Conservation (phyloP, 495 filamentous ascomycete species). For the Podospora appendiculata region DNA sequence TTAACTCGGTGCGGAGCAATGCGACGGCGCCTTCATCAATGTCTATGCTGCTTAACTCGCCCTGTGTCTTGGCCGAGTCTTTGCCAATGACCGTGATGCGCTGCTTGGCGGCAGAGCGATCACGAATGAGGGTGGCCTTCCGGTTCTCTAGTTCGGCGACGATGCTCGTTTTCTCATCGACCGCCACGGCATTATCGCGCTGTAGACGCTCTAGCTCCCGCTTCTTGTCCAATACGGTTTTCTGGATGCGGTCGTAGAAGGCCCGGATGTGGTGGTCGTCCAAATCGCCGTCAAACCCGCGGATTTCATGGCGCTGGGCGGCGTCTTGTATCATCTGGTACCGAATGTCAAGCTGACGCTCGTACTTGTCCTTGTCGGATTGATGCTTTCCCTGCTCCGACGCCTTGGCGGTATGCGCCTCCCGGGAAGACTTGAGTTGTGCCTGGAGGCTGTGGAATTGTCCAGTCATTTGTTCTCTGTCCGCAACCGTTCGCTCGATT, state of each 20-base stretch:
- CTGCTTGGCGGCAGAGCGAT: slow-evolving; percentile 59
- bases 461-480: slow-evolving; percentile 53
- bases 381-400: slow-evolving; percentile 77
- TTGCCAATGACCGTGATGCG: slow-evolving; percentile 63
- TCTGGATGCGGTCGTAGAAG: slow-evolving; percentile 73
- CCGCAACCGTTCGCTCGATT: slow-evolving; percentile 53
- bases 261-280: slow-evolving; percentile 63
- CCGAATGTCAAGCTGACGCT: slow-evolving; percentile 64
- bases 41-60: slow-evolving; percentile 58
- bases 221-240: slow-evolving; percentile 68
- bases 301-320: slow-evolving; percentile 70
- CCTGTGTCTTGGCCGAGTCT: slow-evolving; percentile 53
- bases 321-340: slow-evolving; percentile 68
- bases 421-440: slow-evolving; percentile 51
- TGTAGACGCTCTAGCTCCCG: slow-evolving; percentile 65
- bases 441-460: slow-evolving; percentile 56
- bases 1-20: slow-evolving; percentile 60
- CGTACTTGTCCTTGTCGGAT: slow-evolving; percentile 79
- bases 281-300: slow-evolving; percentile 73
- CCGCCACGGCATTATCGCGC: slow-evolving; percentile 60
- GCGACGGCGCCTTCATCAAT: slow-evolving; percentile 79
- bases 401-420: slow-evolving; percentile 59
- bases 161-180: slow-evolving; percentile 54
- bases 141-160: slow-evolving; percentile 64
- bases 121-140: slow-evolving; percentile 59